Evolutionary conservation across 495 filamentous ascomycete species (phyloP), one percentile per base, ranked within the genome.

Genomic region (Delitschia confertaspora): DNA sequence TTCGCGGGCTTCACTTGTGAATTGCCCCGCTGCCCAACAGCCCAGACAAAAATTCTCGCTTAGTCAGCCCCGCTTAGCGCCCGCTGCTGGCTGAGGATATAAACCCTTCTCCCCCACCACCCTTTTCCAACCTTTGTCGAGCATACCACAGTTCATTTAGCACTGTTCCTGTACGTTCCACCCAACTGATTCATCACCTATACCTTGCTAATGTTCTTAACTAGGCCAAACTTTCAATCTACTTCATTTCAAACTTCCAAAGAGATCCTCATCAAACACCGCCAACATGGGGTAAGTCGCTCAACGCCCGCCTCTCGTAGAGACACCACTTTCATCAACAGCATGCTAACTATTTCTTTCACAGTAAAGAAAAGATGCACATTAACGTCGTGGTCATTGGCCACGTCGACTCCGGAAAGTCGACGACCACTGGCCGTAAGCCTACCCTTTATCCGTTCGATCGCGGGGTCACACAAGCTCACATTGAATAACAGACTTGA

Each of bases 351-450:
- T 23, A 29, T 19, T 14, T 36, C 23, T 6, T 43, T 32, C 20
- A 13, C 36, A 88, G 84, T 79, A 93, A 93, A 74, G 87, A 93
- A 55, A 85, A 85, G 76, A 64, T 66, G 68, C 88, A 95, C 66
- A 79, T 95, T 70, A 95, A 94, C 79, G 84, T 95, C 72, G 88
- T 95, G 69, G 88, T 95, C 74, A 93, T 93, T 75, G 88, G 88
- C 74, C 88, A 98, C 80, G 91, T 98, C 87, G 88, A 95, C 78
- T 93, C 87, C 71, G 91, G 91, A 72, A 98, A 98, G 82, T 95
- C 89, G 44, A 98, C 91, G 65, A 98, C 91, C 67, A 88, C 82
- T 55, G 81, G 78, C 27, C 64, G 64, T 75, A 73, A 71, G 72
- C 57, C 48, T 49, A 17, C 33, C 38, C 47, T 42, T 31, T 38